Percentiles rank a stretch among this genome's conserved stretches.
Evolutionary conservation across 192 early-diverging fungal genomes (phyloP).

Genomic region (Backusella circina): DNA sequence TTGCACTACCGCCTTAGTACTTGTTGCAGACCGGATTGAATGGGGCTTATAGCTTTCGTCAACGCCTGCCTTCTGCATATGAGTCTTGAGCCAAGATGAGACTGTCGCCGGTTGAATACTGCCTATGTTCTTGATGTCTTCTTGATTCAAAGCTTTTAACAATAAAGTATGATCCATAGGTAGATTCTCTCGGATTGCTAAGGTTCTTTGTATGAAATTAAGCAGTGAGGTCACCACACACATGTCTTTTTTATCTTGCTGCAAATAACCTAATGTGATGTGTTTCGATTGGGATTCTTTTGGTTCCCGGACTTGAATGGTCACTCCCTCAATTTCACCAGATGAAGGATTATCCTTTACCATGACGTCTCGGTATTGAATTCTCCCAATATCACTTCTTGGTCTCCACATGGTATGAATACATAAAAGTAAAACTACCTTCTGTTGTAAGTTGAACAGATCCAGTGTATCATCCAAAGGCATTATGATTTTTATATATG

Average conservation of each 20-base stretch:
- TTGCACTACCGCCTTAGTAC: background rate
- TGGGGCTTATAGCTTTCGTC: background rate
- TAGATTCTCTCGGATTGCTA: background rate
- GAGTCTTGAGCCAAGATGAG: background rate
- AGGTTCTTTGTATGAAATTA: no score
- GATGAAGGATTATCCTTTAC: no score
- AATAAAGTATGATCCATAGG: background rate
- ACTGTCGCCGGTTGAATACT: background rate
- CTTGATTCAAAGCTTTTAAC: background rate
- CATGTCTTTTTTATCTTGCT: no score
- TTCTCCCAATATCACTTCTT: no score
- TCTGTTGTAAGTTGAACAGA: background rate
- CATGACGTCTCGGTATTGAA: constrained; percentile 7
- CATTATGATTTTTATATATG: background rate
- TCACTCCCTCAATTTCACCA: no score
- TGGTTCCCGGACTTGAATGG: no score
- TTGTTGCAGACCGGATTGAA: background rate
- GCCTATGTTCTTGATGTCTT: no score
- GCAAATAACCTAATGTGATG: background rate
- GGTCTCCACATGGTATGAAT: constrained; percentile 13
- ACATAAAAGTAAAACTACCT: constrained; percentile 1
- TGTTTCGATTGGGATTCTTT: constrained; percentile 1
- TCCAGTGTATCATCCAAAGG: background rate
- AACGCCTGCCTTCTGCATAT: background rate
- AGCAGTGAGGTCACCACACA: no score